A percentile compares a stretch with the other conserved stretches of the same genome.
Conservation (phyloP, 2,329 filamentous ascomycete species). For the Aspergillus eucalypticola region DNA sequence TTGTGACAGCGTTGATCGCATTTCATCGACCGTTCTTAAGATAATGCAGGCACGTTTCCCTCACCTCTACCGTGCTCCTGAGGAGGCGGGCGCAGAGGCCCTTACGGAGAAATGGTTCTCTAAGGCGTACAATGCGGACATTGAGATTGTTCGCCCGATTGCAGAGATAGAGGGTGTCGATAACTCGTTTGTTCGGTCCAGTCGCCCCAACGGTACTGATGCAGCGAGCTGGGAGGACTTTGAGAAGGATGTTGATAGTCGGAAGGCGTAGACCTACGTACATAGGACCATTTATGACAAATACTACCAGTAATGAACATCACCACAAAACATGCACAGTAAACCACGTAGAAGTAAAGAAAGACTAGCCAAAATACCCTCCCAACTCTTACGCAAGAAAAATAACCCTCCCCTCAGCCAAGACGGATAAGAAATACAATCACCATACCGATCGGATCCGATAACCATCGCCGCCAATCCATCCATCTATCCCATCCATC, state of each 20-base stretch:
- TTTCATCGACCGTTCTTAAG: slow-evolving; percentile 60
- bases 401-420: too few relatives aligned
- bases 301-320: background rate
- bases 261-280: slow-evolving; percentile 13
- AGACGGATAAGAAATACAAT: too few relatives aligned
- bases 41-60: slow-evolving; percentile 57
- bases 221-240: slow-evolving; percentile 49
- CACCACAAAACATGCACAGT: too few relatives aligned
- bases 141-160: slow-evolving; percentile 52
- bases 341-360: background rate
- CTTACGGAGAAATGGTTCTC: slow-evolving; percentile 43
- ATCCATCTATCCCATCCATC: slow-evolving; percentile 6
- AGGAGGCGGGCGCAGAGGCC: slow-evolving; percentile 39
- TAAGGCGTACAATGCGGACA: slow-evolving; percentile 45
- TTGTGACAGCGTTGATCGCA: slow-evolving; percentile 65
- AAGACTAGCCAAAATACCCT: background rate
- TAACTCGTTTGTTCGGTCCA: slow-evolving; percentile 51
- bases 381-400: too few relatives aligned
- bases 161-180: slow-evolving; percentile 50
- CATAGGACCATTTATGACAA: background rate
- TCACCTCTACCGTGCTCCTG: slow-evolving; percentile 51
- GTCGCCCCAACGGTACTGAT: slow-evolving; percentile 56
- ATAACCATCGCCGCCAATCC: background rate
- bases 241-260: slow-evolving; percentile 25
- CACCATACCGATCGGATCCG: slow-evolving; percentile 5